Evolutionary conservation across 805 yeast species (phyloP).

Genomic region (Saturnispora quitensis): DNA sequence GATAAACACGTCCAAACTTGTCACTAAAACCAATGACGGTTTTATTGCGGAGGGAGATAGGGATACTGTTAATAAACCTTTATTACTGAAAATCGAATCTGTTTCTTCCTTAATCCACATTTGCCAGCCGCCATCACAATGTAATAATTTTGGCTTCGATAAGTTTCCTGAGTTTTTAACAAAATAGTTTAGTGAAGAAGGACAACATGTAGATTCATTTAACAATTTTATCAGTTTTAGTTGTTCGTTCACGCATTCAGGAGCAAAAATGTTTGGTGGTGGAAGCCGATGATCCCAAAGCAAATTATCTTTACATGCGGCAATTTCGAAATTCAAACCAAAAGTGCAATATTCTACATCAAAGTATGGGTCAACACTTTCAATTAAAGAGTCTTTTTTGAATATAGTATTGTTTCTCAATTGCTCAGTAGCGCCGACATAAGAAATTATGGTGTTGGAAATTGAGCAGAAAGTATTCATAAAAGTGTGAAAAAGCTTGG

Average conservation of each 20-base stretch:
- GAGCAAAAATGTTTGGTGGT: constrained; percentile 30
- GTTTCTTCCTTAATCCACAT: constrained; percentile 43
- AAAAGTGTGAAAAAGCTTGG: constrained; percentile 27
- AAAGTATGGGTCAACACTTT: constrained; percentile 32
- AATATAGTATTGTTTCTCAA: constrained; percentile 2
- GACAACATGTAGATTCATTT: constrained; percentile 15
- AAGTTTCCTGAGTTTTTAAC: constrained; percentile 23
- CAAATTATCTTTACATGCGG: not conserved
- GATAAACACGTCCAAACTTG: constrained; percentile 45
- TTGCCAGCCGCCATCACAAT: constrained; percentile 31
- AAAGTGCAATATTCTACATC: constrained; percentile 32
- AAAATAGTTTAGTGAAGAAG: constrained; percentile 27
- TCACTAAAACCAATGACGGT: constrained; percentile 31
- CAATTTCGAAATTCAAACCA: not conserved
- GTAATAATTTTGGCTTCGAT: constrained; percentile 30
- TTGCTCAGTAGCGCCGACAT: constrained; percentile 23
- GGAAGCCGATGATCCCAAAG: constrained; percentile 17
- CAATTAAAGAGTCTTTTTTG: not conserved
- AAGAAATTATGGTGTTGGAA: constrained; percentile 28
- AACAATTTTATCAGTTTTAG: constrained; percentile 18
- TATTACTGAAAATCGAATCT: constrained; percentile 22
- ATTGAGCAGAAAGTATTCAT: constrained; percentile 22
- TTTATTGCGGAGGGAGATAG: constrained; percentile 26
- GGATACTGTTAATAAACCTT: constrained; percentile 38
- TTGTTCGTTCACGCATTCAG: constrained; percentile 26